Evolutionary conservation across 108 stramenopile genomes (phyloP), one percentile per base, ranked within the genome.

Genomic region (Cyclotella kingstonii): DNA sequence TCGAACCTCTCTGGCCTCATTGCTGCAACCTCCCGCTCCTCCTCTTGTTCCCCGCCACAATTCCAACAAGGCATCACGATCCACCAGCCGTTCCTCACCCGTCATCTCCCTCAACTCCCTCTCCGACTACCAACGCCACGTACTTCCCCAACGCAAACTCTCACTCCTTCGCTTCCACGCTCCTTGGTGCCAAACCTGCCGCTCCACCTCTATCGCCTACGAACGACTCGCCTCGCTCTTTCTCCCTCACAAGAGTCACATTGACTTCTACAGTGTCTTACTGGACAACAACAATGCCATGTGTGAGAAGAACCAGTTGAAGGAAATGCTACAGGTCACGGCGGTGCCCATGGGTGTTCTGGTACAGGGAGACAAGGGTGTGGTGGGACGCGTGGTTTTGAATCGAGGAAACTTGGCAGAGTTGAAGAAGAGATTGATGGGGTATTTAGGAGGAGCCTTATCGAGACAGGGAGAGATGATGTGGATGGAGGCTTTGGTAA

Each of bases 141-240:
- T 52, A 30, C 15, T 30, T 3, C 27, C 34, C 48, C 39, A 53
- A 28, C 19, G 47, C 51, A 35, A 41, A 19, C 25, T 71, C 1
- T 42, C 27, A 36, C 47, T 72, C 55, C 35, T 72, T 34, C 70
- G 70, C n/a, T 72, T 72, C 70, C 54, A 50, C 11, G 61, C 70
- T n/a, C 70, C 70, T 4, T 72, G 70, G 70, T 72, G 70, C 50
- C 54, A 58, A 42, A 34, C 49, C 28, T 72, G 70, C 49, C 54
- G 62, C 19, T 15, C 62, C 3, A 72, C 70, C 28, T 49, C 56
- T 28, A 62, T 72, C 0, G 61, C 70, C 18, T 72, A 47, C 38
- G 70, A 72, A 17, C 54, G 70, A 18, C 63, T 72, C 62, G 70
- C 62, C 8, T 28, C 62, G n/a, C n/a, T n/a, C 39, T 57, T 56